Percentiles rank a stretch among this genome's conserved stretches.
Evolutionary conservation across 2,329 filamentous ascomycete species (phyloP).

Genomic region (Talaromyces sp.): DNA sequence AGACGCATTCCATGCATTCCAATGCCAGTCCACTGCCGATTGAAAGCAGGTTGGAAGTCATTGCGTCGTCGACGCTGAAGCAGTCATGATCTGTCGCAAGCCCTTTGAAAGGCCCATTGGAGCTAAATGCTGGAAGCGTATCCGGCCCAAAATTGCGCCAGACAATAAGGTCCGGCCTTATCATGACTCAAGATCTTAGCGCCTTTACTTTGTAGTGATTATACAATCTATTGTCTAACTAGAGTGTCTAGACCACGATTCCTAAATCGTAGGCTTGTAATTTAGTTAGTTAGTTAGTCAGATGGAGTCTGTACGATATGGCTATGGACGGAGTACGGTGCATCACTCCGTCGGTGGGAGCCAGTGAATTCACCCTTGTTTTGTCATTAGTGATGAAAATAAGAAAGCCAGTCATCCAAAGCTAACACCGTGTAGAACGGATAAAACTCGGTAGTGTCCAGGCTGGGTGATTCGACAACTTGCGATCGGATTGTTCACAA

Average conservation of each 20-base stretch:
- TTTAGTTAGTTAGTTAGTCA: too few relatives aligned
- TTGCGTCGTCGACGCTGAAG: background rate
- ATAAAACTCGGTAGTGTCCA: background rate
- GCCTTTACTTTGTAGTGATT: background rate
- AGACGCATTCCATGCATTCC: background rate
- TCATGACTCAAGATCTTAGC: background rate
- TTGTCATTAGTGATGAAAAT: background rate
- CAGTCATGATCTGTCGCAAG: background rate
- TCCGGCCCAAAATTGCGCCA: background rate
- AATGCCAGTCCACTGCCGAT: background rate
- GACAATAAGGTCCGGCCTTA: background rate
- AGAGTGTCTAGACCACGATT: too few relatives aligned
- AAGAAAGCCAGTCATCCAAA: background rate
- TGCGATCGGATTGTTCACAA: background rate
- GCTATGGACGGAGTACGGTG: background rate
- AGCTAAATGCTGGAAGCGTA: background rate
- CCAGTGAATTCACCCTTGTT: background rate
- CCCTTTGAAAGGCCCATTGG: too few relatives aligned
- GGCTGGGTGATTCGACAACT: background rate
- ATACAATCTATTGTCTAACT: background rate
- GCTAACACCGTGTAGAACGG: background rate
- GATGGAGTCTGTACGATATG: too few relatives aligned
- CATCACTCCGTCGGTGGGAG: background rate
- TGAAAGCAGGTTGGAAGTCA: background rate
- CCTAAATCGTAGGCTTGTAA: too few relatives aligned